These are phyloP conservation scores for Sporothrix pseudoabietina DNA, from an alignment of 2,329 filamentous ascomycete genomes.

Conservation along the genomic window DNA sequence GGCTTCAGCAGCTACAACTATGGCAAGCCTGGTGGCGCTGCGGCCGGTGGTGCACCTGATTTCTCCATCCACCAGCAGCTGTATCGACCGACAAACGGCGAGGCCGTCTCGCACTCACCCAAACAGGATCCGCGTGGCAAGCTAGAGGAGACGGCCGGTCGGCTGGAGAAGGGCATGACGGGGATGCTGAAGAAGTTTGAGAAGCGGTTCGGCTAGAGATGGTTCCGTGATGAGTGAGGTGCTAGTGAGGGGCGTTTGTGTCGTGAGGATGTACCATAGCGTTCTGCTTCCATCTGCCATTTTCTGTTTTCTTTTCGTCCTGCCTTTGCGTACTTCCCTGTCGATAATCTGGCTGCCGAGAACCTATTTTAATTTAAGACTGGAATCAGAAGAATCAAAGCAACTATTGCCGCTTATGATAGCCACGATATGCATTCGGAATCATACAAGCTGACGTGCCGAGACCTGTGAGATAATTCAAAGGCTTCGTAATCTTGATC, in stretches of 20 bases:
- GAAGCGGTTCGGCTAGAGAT: constrained; percentile 64
- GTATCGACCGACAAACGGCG: constrained; percentile 68
- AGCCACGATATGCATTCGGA: constrained; percentile 5
- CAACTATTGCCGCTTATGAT: not conserved
- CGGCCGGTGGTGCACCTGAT: constrained; percentile 42
- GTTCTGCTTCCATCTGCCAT: not conserved
- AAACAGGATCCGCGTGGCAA: constrained; percentile 53
- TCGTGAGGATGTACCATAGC: not conserved
- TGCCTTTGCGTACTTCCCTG: not conserved
- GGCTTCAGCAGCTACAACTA: constrained; percentile 61
- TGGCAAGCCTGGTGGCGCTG: constrained; percentile 37
- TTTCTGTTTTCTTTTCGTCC: not conserved
- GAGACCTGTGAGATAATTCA: not conserved
- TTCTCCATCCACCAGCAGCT: constrained; percentile 68
- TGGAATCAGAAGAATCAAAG: not conserved
- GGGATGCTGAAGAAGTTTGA: constrained; percentile 77
- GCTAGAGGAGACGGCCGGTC: constrained; percentile 66
- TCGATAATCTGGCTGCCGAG: not conserved
- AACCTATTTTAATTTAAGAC: constrained; percentile 1
- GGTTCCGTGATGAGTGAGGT: not conserved
- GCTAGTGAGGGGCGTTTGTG: not conserved
- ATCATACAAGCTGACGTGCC: not conserved
- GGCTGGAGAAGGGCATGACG: constrained; percentile 69
- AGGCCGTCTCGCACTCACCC: constrained; percentile 50
- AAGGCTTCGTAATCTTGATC: not conserved